A percentile compares a stretch with the other conserved stretches of the same genome.
Conservation (phyloP, 208 protist genomes). For the Ichthyophonus hoferi region DNA sequence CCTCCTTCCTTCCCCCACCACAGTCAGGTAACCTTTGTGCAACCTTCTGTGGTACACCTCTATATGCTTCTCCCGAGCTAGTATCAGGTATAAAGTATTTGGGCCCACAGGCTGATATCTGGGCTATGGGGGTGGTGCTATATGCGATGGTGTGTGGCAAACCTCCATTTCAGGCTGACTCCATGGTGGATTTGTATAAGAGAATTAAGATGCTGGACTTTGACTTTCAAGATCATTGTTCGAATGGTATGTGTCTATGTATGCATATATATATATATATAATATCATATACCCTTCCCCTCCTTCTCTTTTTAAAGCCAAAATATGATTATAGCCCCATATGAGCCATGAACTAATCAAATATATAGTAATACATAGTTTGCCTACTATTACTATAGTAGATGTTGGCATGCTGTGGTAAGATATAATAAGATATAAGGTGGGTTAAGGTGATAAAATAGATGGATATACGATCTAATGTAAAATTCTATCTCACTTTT, state of each 20-base stretch:
- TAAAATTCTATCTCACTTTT: too few relatives aligned
- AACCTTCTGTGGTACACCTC: conserved; percentile 58
- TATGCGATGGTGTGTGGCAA: conserved; percentile 35
- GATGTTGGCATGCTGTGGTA: too few relatives aligned
- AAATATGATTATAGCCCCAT: too few relatives aligned
- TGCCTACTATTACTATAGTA: too few relatives aligned
- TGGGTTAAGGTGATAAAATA: too few relatives aligned
- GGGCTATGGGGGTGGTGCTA: conserved; percentile 16
- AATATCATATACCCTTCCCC: too few relatives aligned
- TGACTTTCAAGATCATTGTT: background rate
- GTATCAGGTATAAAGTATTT: conserved; percentile 30
- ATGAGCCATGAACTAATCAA: too few relatives aligned
- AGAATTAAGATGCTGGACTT: background rate
- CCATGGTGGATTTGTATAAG: conserved; percentile 5
- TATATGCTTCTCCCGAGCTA: conserved; percentile 58
- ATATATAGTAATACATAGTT: too few relatives aligned
- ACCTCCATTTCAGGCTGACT: conserved; percentile 25
- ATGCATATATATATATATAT: background rate
- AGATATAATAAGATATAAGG: too few relatives aligned
- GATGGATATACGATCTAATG: too few relatives aligned
- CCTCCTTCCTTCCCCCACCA: background rate
- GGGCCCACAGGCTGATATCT: conserved; percentile 1
- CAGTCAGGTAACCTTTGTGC: conserved; percentile 45
- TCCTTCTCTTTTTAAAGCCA: too few relatives aligned
- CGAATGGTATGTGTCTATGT: background rate